Conservation (phyloP, 2,329 filamentous ascomycete genomes). For the Nemania sp. region DNA sequence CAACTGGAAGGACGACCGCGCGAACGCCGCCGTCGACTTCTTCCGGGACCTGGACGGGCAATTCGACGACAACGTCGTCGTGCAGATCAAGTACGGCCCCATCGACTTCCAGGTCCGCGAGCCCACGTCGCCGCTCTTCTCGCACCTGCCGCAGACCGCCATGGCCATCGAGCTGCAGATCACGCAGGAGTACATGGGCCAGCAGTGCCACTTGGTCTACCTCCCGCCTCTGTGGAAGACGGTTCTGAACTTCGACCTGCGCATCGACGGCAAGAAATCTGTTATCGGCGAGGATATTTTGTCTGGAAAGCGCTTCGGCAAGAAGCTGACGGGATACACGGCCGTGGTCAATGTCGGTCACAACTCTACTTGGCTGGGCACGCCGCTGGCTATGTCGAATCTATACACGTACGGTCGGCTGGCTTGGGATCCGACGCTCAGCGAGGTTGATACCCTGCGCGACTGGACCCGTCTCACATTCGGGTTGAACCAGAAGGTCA, state of each 20-base stretch:
- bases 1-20: conserved; percentile 68
- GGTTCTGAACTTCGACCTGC: conserved; percentile 68
- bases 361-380: conserved; percentile 69
- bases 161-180: conserved; percentile 67
- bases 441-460: conserved; percentile 55
- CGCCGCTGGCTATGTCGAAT: conserved; percentile 71
- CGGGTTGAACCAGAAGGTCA: conserved; percentile 54
- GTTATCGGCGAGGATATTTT: conserved; percentile 61
- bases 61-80: conserved; percentile 71
- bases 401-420: conserved; percentile 70
- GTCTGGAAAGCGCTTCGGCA: conserved; percentile 60
- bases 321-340: conserved; percentile 62
- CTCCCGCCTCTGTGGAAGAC: conserved; percentile 70
- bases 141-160: conserved; percentile 48
- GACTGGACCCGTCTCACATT: conserved; percentile 73
- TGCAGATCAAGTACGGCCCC: conserved; percentile 75
- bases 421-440: conserved; percentile 63
- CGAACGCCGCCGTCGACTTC: conserved; percentile 70
- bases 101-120: conserved; percentile 77
- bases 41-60: conserved; percentile 65
- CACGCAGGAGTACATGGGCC: conserved; percentile 71
- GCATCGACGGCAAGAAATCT: conserved; percentile 59
- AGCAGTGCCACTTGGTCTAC: conserved; percentile 71
- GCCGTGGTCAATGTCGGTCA: conserved; percentile 69
- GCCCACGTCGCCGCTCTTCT: conserved; percentile 66